Evolutionary conservation across 2,329 filamentous ascomycete genomes (phyloP), one percentile per base, ranked within the genome.

Genomic region (Monilinia polystroma): DNA sequence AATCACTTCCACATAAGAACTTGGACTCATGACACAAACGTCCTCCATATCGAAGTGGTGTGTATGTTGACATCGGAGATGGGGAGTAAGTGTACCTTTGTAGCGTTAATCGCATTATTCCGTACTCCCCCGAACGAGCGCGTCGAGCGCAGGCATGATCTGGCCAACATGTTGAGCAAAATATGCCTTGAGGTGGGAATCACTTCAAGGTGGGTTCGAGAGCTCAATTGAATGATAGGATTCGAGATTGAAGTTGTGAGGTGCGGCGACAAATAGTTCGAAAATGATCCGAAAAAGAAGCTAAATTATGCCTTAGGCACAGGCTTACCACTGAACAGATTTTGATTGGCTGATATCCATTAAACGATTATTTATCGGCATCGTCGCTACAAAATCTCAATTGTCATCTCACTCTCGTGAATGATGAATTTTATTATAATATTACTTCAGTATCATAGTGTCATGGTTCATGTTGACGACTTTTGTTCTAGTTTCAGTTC

Each of bases 111-210:
- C 79, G 88, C 84, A 81, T 86, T 85, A 84, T 90, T 90, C 83
- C 88, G 85, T 77, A 89, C 86, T 81, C 88, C 85, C 84, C 89
- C 90, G 84, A 93, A 85, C 78, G 90, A 86, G 87, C 93, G 93
- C 87, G 90, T 86, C 80, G 91, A 88, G 85, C 92, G 92, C 86
- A 96, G 83, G 83, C 88, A 88, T 82, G 93, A 92, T 86, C 93
- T 91, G 84, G 92, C 90, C 87, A 97, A 89, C 94, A 98, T 97
- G 80, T 81, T 90, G 85, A 73, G 70, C 69, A 72, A 69, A 68
- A 66, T 73, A 73, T 71, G 70, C 71, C 72, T 75, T 71, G 43
- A 74, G 69, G 71, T 74, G 72, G 68, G 73, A 72, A 71, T 74
- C 69, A 70, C 68, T 73, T 73, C 71, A 67, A 70, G 69, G 68